These are phyloP conservation scores for Rhizopus delemar DNA, from an alignment of 371 early-diverging fungal genomes.

Conservation along the genomic window DNA sequence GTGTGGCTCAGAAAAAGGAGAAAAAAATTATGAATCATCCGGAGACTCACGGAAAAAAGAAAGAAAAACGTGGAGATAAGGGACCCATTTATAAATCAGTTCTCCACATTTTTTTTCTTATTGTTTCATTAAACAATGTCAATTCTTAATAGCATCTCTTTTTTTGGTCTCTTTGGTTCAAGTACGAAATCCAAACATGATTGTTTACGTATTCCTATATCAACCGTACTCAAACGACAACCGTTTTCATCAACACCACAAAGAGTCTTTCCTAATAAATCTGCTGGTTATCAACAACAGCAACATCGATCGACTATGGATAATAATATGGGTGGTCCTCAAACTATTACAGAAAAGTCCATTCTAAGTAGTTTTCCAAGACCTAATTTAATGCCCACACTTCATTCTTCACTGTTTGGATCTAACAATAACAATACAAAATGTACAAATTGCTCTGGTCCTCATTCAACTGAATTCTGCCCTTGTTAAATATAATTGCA, in stretches of 20 bases:
- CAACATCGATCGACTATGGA: background rate
- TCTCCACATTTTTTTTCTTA: slow-evolving; percentile 1
- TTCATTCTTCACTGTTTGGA: slow-evolving; percentile 45
- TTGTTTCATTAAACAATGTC: slow-evolving; percentile 19
- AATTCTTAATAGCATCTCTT: slow-evolving; percentile 26
- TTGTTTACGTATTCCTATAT: slow-evolving; percentile 36
- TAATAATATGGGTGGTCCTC: slow-evolving; percentile 12
- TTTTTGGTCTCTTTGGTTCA: slow-evolving; percentile 36
- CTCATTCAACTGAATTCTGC: slow-evolving; percentile 52
- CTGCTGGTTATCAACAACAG: slow-evolving; percentile 15
- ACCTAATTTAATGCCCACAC: slow-evolving; percentile 51
- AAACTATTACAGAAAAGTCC: slow-evolving; percentile 41
- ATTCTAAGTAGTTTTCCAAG: slow-evolving; percentile 48
- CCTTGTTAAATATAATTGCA: slow-evolving; percentile 33
- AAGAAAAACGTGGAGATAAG: slow-evolving; percentile 1
- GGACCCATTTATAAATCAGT: background rate
- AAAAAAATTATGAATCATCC: slow-evolving; percentile 33
- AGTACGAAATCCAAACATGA: slow-evolving; percentile 28
- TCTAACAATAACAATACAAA: slow-evolving; percentile 21
- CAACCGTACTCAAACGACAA: slow-evolving; percentile 38
- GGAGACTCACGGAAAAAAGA: slow-evolving; percentile 26
- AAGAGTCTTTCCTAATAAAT: slow-evolving; percentile 19
- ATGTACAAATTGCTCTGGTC: slow-evolving; percentile 52
- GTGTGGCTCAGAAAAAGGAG: background rate
- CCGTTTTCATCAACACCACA: slow-evolving; percentile 24